Percentiles rank a stretch among this genome's conserved stretches.
Evolutionary conservation across 192 early-diverging fungal genomes (phyloP).

Genomic region (Umbelopsis vinacea): DNA sequence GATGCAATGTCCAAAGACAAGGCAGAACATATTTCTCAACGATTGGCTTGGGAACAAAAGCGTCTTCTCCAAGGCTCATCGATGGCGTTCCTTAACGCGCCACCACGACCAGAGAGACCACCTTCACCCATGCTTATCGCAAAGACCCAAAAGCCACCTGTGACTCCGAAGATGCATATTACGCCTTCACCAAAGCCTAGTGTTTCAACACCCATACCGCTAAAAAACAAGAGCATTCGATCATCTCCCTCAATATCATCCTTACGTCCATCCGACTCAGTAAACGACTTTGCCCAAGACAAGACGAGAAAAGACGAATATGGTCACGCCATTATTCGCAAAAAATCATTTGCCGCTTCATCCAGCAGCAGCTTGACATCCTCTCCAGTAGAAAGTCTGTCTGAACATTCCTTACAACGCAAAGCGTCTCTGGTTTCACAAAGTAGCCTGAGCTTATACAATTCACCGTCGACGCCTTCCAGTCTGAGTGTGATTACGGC

Average conservation of each 20-base stretch:
- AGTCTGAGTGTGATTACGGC: constrained; percentile 64
- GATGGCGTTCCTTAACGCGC: not conserved
- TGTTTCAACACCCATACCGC: constrained; percentile 29
- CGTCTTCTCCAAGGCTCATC: not conserved
- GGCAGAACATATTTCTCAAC: not conserved
- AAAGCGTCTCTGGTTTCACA: constrained; percentile 1
- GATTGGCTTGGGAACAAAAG: constrained; percentile 10
- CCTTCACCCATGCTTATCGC: constrained; percentile 8
- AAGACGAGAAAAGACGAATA: not conserved
- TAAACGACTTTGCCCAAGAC: not conserved
- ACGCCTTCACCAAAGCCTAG: constrained; percentile 25
- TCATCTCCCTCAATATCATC: constrained; percentile 27
- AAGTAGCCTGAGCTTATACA: not conserved
- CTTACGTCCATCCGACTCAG: constrained; percentile 16
- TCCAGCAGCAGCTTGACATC: not conserved
- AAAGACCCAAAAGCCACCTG: not conserved
- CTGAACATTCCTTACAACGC: not conserved
- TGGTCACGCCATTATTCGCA: constrained; percentile 6
- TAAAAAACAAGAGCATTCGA: constrained; percentile 8
- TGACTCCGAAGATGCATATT: not conserved
- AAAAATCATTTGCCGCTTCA: not conserved
- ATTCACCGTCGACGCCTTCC: not conserved
- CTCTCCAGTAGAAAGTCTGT: not conserved
- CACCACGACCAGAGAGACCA: constrained; percentile 11
- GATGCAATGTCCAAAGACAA: constrained; percentile 36